phyloP scores from a whole-genome alignment of 2,329 filamentous ascomycete species.

The Trichoderma sp. region DNA sequence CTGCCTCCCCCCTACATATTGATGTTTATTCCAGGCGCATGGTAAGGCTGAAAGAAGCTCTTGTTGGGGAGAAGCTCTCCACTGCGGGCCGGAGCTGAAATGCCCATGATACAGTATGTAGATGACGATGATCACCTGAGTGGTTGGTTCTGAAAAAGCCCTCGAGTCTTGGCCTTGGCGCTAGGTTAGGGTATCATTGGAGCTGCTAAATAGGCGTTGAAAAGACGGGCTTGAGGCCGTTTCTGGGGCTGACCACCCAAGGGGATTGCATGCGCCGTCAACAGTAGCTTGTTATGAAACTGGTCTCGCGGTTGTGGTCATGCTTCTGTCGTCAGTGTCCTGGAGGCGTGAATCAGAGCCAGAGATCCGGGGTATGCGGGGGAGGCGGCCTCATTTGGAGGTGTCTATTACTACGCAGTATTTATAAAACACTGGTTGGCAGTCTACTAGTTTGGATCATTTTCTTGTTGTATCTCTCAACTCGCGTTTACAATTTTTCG shows the following conservation, averaged over 20 bases:
- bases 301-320: constrained; percentile 6
- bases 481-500: neutral
- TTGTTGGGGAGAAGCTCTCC: neutral
- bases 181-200: neutral
- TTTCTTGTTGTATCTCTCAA: neutral
- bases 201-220: neutral
- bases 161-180: neutral
- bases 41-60: constrained; percentile 10
- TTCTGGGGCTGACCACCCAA: constrained; percentile 6
- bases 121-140: neutral
- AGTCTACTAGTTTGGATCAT: neutral
- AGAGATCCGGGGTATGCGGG: neutral
- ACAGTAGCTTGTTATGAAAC: constrained; percentile 5
- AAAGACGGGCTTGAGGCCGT: neutral
- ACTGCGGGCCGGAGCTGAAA: constrained; percentile 3
- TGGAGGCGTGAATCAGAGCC: neutral
- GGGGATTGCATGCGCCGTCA: constrained; percentile 4
- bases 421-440: neutral
- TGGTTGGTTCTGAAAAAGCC: constrained; percentile 8
- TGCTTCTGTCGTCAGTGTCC: constrained; percentile 3
- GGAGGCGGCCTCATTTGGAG: constrained; percentile 6
- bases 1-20: neutral
- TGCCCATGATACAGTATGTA: neutral
- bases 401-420: neutral
- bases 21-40: neutral